phyloP scores from a whole-genome alignment of 2,329 filamentous ascomycete species.

The Botrytis pseudocinerea region DNA sequence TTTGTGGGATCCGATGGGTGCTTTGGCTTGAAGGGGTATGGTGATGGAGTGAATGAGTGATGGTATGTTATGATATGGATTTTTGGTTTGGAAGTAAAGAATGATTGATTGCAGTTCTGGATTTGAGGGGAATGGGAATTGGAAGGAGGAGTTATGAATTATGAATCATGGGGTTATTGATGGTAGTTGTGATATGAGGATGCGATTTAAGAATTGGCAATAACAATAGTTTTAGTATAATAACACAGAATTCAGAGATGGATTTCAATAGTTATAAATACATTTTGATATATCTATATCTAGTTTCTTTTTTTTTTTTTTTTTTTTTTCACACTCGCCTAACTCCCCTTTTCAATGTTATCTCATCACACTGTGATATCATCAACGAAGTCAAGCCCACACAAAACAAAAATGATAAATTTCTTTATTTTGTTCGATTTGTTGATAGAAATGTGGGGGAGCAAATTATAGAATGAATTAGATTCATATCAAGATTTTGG shows the following conservation, averaged over 20 bases:
- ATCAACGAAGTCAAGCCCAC: no score
- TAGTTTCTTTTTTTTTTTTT: no score
- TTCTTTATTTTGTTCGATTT: no score
- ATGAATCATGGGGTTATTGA: not conserved
- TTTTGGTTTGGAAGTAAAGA: not conserved
- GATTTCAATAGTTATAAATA: not conserved
- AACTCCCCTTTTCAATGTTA: no score
- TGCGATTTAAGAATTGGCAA: not conserved
- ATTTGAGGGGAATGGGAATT: not conserved
- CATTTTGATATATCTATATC: not conserved
- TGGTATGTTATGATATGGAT: not conserved
- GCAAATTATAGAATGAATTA: no score
- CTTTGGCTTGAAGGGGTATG: slow-evolving; percentile 54
- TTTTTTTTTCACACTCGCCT: no score
- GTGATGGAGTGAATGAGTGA: not conserved
- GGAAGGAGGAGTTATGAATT: not conserved
- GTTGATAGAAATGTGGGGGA: no score
- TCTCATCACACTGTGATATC: no score
- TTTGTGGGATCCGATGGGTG: slow-evolving; percentile 80
- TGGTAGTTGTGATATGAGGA: not conserved
- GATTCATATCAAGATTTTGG: no score
- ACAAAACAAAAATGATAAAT: no score
- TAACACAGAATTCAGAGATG: no score
- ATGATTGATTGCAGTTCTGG: rapidly evolving
- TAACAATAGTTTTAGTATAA: not conserved